Conservation (phyloP, 169 alveolate genomes). For the Eimeria praecox region DNA sequence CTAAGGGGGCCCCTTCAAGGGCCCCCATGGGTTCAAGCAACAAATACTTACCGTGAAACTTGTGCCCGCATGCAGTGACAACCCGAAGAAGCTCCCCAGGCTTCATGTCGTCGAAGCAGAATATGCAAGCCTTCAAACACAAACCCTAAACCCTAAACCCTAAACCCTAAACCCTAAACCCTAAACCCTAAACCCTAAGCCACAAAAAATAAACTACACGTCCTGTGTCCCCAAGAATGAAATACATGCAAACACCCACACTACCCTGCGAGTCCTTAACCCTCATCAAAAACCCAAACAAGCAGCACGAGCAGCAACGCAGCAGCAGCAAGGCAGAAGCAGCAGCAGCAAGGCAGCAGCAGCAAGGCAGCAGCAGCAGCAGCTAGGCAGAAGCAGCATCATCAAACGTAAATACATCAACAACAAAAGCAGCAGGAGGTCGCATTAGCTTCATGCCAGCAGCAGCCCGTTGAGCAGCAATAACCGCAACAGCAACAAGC, state of each 20-base stretch:
- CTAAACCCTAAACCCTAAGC: background rate
- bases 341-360: conserved; percentile 10
- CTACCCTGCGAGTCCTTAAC: background rate
- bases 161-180: conserved; percentile 37
- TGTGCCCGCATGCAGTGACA: conserved; percentile 54
- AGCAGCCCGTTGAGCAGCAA: background rate
- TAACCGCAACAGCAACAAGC: background rate
- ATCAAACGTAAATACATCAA: background rate
- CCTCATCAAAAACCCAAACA: no score
- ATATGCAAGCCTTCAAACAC: conserved; percentile 10
- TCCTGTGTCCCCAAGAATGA: background rate
- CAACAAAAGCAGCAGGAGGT: background rate
- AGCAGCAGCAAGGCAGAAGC: background rate
- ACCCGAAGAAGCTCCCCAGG: conserved; percentile 62
- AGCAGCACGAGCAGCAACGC: no score
- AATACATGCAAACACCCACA: background rate
- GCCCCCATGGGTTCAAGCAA: background rate
- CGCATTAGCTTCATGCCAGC: background rate
- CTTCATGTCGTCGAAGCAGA: conserved; percentile 57
- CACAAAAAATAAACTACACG: background rate
- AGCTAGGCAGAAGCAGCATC: background rate
- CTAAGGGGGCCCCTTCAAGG: no score
- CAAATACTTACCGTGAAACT: conserved; percentile 25
- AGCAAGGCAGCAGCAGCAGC: conserved; percentile 1
- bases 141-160: background rate